phyloP scores from a whole-genome alignment of 441 rosid genomes.

The Populus trichocarpa region DNA sequence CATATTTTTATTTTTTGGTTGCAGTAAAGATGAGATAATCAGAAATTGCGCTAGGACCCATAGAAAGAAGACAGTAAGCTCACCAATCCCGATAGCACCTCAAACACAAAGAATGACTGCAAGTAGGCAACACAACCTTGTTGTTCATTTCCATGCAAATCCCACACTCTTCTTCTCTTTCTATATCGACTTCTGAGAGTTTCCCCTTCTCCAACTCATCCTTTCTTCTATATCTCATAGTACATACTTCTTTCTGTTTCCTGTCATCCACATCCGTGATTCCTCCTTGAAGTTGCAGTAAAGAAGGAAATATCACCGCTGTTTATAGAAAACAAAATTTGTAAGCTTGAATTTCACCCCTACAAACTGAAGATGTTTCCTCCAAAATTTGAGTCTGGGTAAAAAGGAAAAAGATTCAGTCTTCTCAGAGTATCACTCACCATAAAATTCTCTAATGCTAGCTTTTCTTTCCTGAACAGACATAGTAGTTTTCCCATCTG shows the following conservation, averaged over 20 bases:
- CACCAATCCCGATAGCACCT: slow-evolving; percentile 79
- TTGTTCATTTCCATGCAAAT: slow-evolving; percentile 75
- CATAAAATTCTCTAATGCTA: slow-evolving; percentile 75
- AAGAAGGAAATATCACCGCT: slow-evolving; percentile 83
- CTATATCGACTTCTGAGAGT: slow-evolving; percentile 50
- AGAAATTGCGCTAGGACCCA: neutral
- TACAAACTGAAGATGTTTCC: neutral
- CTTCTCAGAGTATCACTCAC: slow-evolving; percentile 32
- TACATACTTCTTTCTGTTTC: slow-evolving; percentile 63
- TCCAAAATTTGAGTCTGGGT: neutral
- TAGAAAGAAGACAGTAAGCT: slow-evolving; percentile 18
- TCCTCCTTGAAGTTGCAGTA: slow-evolving; percentile 77
- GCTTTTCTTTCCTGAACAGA: slow-evolving; percentile 82
- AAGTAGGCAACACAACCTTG: slow-evolving; percentile 73
- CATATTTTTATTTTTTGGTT: neutral
- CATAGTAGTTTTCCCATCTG: slow-evolving; percentile 89
- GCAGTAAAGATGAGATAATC: neutral
- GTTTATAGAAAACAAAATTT: slow-evolving; percentile 15
- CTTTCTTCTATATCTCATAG: slow-evolving; percentile 45
- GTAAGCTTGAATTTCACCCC: slow-evolving; percentile 4
- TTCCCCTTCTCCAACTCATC: slow-evolving; percentile 46
- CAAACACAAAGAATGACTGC: slow-evolving; percentile 77
- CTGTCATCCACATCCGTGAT: slow-evolving; percentile 71
- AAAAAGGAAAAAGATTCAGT: neutral
- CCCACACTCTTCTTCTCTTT: slow-evolving; percentile 86